Conservation (phyloP, 1,139 yeast genomes). For the Trichomonascaceae sp. region DNA sequence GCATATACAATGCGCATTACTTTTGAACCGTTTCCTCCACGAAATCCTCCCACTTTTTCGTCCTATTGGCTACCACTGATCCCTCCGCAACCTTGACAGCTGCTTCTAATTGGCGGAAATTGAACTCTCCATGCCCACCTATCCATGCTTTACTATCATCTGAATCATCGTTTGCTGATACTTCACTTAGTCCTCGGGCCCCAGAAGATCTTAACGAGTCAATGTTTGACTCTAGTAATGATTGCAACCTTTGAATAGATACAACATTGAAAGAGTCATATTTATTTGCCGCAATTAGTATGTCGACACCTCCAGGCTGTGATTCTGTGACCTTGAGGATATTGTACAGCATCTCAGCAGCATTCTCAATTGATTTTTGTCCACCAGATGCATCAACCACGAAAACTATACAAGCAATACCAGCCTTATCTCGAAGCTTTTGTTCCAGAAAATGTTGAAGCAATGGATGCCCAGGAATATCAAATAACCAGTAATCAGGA, state of each 20-base stretch:
- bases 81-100: conserved; percentile 67
- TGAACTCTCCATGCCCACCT: conserved; percentile 45
- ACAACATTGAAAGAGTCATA: conserved; percentile 77
- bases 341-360: conserved; percentile 30
- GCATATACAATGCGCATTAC: not conserved
- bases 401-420: conserved; percentile 57
- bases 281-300: conserved; percentile 75
- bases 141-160: conserved; percentile 32
- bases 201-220: conserved; percentile 47
- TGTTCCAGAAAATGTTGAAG: conserved; percentile 38
- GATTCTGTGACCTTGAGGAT: conserved; percentile 30
- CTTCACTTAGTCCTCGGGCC: conserved; percentile 39
- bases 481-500: conserved; percentile 46
- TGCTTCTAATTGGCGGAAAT: conserved; percentile 65
- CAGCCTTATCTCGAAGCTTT: conserved; percentile 32
- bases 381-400: conserved; percentile 45
- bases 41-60: conserved; percentile 69
- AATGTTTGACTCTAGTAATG: conserved; percentile 58
- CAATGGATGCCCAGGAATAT: conserved; percentile 83
- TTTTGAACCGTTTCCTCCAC: conserved; percentile 53
- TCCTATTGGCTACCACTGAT: conserved; percentile 52
- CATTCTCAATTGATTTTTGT: conserved; percentile 24
- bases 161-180: conserved; percentile 29
- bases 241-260: conserved; percentile 55
- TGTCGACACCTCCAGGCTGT: conserved; percentile 50